Evolutionary conservation across 176 grass and related monocot genomes (phyloP).

Genomic region (Cenchrus purpureus): DNA sequence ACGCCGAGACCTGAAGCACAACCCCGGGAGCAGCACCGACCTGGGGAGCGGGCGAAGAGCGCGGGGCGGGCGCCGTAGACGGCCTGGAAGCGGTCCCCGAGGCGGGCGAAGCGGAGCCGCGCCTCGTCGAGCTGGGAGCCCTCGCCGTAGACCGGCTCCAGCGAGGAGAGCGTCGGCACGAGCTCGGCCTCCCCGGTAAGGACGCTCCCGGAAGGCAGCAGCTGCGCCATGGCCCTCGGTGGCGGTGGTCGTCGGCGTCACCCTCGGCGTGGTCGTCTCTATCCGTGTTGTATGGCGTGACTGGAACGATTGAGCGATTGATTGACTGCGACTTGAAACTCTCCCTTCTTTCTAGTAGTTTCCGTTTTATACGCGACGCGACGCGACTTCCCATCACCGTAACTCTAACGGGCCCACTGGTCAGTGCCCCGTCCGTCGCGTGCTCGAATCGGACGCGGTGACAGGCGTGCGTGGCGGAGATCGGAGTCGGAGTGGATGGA

Average conservation of each 20-base stretch:
- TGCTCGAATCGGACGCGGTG: background rate
- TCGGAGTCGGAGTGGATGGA: background rate
- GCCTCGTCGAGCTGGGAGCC: slow-evolving; percentile 80
- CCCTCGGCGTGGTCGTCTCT: slow-evolving; percentile 17
- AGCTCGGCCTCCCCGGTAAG: slow-evolving; percentile 45
- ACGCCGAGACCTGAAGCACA: background rate
- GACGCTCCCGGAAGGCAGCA: background rate
- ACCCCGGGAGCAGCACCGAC: slow-evolving; percentile 10
- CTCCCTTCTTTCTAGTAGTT: background rate
- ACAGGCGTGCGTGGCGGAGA: background rate
- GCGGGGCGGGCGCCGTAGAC: slow-evolving; percentile 59
- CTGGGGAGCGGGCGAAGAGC: slow-evolving; percentile 83
- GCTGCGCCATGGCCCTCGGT: slow-evolving; percentile 25
- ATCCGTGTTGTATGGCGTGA: slow-evolving; percentile 38
- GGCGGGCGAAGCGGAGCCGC: slow-evolving; percentile 68
- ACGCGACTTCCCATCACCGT: background rate
- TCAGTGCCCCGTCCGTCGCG: background rate
- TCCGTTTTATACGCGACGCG: background rate
- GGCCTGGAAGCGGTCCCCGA: slow-evolving; percentile 71
- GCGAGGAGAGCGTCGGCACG: slow-evolving; percentile 66
- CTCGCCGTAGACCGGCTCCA: slow-evolving; percentile 72
- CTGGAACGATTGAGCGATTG: background rate
- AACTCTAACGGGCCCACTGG: background rate
- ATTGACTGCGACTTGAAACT: background rate
- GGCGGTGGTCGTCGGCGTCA: background rate